A percentile compares a stretch with the other conserved stretches of the same genome.
Evolutionary conservation across 176 grass and related monocot genomes (phyloP).

Genomic region (Oryza brachyantha): DNA sequence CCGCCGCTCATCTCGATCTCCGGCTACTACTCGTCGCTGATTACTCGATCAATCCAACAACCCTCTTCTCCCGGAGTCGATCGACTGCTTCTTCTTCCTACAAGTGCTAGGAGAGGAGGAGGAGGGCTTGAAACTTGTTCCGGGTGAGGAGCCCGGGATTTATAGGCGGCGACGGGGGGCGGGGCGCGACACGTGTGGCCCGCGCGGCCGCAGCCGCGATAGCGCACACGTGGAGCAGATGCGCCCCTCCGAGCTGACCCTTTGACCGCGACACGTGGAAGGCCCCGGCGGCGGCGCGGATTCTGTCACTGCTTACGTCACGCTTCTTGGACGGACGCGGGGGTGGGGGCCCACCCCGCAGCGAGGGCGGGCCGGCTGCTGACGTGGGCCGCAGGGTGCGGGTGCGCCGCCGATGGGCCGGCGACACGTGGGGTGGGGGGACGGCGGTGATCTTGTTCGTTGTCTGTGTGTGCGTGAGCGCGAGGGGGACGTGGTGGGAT

Average conservation of each 20-base stretch:
- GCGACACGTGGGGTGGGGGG: slow-evolving; percentile 34
- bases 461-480: background rate
- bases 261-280: slow-evolving; percentile 46
- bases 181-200: slow-evolving; percentile 47
- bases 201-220: background rate
- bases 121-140: slow-evolving; percentile 68
- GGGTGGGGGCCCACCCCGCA: background rate
- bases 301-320: slow-evolving; percentile 89
- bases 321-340: slow-evolving; percentile 37
- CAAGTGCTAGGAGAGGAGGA: slow-evolving; percentile 3
- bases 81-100: background rate
- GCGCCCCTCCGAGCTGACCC: slow-evolving; percentile 23
- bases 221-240: slow-evolving; percentile 36
- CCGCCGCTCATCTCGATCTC: slow-evolving; percentile 29
- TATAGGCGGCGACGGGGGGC: slow-evolving; percentile 44
- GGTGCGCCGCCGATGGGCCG: slow-evolving; percentile 11
- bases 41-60: too few species aligned
- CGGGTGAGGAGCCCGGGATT: slow-evolving; percentile 45
- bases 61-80: too few species aligned
- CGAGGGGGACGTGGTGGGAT: slow-evolving; percentile 26
- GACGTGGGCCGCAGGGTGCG: slow-evolving; percentile 25
- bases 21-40: too few species aligned
- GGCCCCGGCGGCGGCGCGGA: slow-evolving; percentile 33
- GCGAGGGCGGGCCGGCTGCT: background rate
- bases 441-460: background rate